Evolutionary conservation across 2,329 filamentous ascomycete genomes (phyloP), one percentile per base, ranked within the genome.

Genomic region (Fusarium piperis): DNA sequence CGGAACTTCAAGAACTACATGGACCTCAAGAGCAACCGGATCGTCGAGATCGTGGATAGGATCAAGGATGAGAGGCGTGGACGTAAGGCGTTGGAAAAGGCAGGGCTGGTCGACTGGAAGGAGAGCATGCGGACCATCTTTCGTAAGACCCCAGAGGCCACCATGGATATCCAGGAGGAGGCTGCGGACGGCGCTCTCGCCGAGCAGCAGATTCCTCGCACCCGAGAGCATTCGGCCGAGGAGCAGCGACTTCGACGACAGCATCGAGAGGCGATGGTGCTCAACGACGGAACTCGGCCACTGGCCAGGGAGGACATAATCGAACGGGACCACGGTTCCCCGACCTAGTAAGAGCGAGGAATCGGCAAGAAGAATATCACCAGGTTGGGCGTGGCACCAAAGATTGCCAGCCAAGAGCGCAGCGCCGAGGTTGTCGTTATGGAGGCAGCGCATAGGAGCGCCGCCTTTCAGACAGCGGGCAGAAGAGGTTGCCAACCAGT

Each of bases 191-290:
- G 77, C 10, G 73, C 73, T 33, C 55, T 70, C 10, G 61, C 69
- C 3, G 80, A 79, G 32, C 73, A 70, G 38, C 79, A 78, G 23
- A 64, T 74, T 7, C 74, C 79, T 33, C 75, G 82, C 36, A 77
- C 79, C 3, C 75, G 85, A 66, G 87, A 89, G 64, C 87, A 89
- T 78, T 90, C 85, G 65, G 84, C 82, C 8, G 90, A 90, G 77
- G 93, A 95, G 79, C 91, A 93, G 76, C 88, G 92, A 59, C 85
- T 95, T 67, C 86, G 94, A 66, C 88, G 94, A 71, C 88, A 93
- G 56, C 88, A 95, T 77, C 88, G 94, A 72, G 94, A 97, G 83
- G 94, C 94, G 6, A 95, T 98, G 89, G 94, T 98, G 20, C 84
- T 97, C 63, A 95, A 94, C 76, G 94, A 97, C 76, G 93, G 93